Base-by-base conservation (phyloP, 805 yeast genomes). In the Candida namnaoensis region DNA sequence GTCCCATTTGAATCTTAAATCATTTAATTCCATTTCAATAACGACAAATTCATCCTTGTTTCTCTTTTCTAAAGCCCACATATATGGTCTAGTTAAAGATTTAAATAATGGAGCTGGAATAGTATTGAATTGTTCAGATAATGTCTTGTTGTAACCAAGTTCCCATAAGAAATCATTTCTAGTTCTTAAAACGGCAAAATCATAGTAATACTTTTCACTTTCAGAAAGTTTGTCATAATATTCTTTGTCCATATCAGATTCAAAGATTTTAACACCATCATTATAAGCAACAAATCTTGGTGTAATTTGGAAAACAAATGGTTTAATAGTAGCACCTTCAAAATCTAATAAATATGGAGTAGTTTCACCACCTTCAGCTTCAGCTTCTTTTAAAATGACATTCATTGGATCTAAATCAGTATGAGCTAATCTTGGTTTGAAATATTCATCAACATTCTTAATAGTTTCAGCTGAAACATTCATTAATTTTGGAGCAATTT, bases 331-430 rank as follows among this genome's bases (percentile, higher is more conserved):
- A 10, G 90, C 61, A 51, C 82, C 80, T 64, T 93, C 98, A 57
- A 90, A 82, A 63, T 91, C 99, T 41, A 88, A 56, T 47, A 88
- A 78, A 52, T 71, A 74, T 15, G 67, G 65, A 8, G 58, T 61
- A 35, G 61, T 56, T 30, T 59, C 55, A 45, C 11, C n/a, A 30
- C n/a, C n/a, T 12, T 30, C 33, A 35, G 44, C 47, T 26, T 54
- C 61, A 10, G 56, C 61, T 11, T 69, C 64, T n/a, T 62, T 61
- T 24, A 72, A 58, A 37, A 88, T 68, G 8, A 87, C 86, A 57
- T 91, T 91, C 76, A 90, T 71, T 23, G 99, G 98, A 59, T 88
- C 95, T 49, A 93, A 65, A 59, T 93, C 98, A 5, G 96, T 91
- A 47, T 80, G 72, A 48, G 66, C 76, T 41, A 91, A 65, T 51